Evolutionary conservation across 106 monocot species (phyloP).

Genomic region (Acorus gramineus): DNA sequence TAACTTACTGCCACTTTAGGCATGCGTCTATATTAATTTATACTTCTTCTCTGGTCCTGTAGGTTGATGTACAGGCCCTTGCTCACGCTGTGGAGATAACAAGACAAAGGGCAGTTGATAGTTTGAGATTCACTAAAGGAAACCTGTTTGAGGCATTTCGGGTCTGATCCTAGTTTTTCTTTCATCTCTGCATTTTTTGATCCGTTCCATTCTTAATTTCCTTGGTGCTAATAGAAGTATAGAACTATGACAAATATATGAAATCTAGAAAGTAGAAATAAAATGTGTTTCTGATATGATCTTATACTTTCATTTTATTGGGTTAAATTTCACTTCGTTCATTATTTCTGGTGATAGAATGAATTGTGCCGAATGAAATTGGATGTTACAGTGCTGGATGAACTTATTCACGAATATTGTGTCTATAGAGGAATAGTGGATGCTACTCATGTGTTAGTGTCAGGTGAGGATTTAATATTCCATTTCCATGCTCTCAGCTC

Average conservation of each 20-base stretch:
- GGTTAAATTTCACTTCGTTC: not conserved
- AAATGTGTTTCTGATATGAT: too few relatives aligned
- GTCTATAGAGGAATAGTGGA: slow-evolving; percentile 82
- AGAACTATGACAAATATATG: too few relatives aligned
- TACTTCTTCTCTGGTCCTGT: slow-evolving; percentile 7
- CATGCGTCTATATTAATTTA: not conserved
- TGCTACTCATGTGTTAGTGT: slow-evolving; percentile 20
- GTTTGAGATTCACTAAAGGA: slow-evolving; percentile 88
- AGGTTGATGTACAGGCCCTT: slow-evolving; percentile 99
- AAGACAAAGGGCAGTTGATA: slow-evolving; percentile 87
- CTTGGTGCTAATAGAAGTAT: too few relatives aligned
- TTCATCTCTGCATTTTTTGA: not conserved
- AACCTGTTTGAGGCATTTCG: slow-evolving; percentile 88
- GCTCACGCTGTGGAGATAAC: slow-evolving; percentile 97
- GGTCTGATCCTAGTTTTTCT: slow-evolving; percentile 28
- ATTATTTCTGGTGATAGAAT: slow-evolving; percentile 46
- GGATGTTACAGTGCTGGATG: slow-evolving; percentile 68
- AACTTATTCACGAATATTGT: slow-evolving; percentile 91
- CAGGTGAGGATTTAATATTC: slow-evolving; percentile 27
- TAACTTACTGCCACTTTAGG: not conserved
- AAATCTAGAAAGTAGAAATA: too few relatives aligned
- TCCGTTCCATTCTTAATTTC: not conserved
- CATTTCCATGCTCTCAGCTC: too few relatives aligned
- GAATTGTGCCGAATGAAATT: slow-evolving; percentile 84
- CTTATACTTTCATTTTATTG: too few relatives aligned